Evolutionary conservation across 805 yeast genomes (phyloP).

Genomic region (Hanseniaspora guilliermondii): DNA sequence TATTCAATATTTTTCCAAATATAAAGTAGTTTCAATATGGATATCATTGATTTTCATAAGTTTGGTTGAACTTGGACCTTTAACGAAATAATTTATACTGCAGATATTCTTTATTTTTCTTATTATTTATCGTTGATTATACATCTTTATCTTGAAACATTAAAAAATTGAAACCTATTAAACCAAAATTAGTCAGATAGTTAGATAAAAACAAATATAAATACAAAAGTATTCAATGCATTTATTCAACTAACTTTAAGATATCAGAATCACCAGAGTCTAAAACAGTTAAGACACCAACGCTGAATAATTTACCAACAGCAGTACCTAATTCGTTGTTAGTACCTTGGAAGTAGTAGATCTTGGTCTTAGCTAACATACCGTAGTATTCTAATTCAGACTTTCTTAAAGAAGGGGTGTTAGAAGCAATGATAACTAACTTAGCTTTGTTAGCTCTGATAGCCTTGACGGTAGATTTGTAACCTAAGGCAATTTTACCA

Average conservation of each 20-base stretch:
- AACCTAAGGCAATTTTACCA: conserved; percentile 99
- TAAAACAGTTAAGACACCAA: conserved; percentile 88
- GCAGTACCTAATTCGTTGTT: conserved; percentile 99
- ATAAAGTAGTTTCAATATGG: neutral
- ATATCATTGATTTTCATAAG: neutral
- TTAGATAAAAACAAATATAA: neutral
- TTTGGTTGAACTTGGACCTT: neutral
- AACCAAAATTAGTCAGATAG: neutral
- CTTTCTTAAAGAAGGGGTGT: conserved; percentile 99
- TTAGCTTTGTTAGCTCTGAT: conserved; percentile 98
- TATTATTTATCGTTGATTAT: too few relatives aligned
- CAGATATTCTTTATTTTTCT: neutral
- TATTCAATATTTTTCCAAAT: neutral
- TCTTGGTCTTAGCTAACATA: conserved; percentile 94
- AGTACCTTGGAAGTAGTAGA: conserved; percentile 99
- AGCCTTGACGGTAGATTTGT: conserved; percentile 97
- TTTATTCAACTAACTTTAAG: conserved; percentile 49
- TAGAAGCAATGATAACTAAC: conserved; percentile 94
- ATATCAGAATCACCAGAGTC: conserved; percentile 99
- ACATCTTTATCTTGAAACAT: neutral
- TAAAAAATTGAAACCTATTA: neutral
- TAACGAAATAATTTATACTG: neutral
- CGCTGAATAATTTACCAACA: conserved; percentile 99
- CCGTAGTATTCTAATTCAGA: conserved; percentile 99
- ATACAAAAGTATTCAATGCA: neutral